These are phyloP conservation scores for Diplodia sapinea DNA, from an alignment of 2,329 filamentous ascomycete genomes.

Conservation along the genomic window DNA sequence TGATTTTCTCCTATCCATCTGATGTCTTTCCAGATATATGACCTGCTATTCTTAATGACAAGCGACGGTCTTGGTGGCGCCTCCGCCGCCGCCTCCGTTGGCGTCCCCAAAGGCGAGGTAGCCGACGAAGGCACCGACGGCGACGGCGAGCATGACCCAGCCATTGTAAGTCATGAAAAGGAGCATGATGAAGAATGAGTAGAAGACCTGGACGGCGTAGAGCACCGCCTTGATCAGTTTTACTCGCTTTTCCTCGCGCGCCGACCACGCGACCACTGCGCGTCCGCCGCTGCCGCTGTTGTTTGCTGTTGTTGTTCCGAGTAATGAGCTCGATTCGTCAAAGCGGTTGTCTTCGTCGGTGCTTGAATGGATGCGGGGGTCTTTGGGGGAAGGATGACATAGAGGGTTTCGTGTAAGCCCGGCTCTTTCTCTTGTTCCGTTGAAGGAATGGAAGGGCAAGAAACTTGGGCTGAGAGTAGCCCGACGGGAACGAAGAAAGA, in stretches of 20 bases:
- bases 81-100: conserved; percentile 45
- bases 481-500: background rate
- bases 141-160: conserved; percentile 93
- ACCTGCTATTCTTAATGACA: conserved; percentile 68
- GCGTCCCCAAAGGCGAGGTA: conserved; percentile 78
- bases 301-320: conserved; percentile 66
- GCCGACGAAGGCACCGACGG: conserved; percentile 85
- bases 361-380: conserved; percentile 37
- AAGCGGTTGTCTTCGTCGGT: conserved; percentile 27
- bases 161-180: conserved; percentile 99
- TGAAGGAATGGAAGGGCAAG: background rate
- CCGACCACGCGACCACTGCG: conserved; percentile 22
- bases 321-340: conserved; percentile 69
- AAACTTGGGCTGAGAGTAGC: background rate
- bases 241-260: conserved; percentile 64
- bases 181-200: conserved; percentile 99
- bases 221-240: conserved; percentile 80
- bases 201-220: conserved; percentile 95
- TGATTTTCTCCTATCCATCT: background rate
- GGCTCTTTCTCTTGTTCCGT: conserved; percentile 4
- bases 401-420: conserved; percentile 12
- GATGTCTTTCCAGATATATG: background rate
- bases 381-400: background rate
- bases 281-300: conserved; percentile 50
- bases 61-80: conserved; percentile 81